Base-by-base conservation (phyloP, 2,329 filamentous ascomycete species). In the Neofusicoccum parvum region DNA sequence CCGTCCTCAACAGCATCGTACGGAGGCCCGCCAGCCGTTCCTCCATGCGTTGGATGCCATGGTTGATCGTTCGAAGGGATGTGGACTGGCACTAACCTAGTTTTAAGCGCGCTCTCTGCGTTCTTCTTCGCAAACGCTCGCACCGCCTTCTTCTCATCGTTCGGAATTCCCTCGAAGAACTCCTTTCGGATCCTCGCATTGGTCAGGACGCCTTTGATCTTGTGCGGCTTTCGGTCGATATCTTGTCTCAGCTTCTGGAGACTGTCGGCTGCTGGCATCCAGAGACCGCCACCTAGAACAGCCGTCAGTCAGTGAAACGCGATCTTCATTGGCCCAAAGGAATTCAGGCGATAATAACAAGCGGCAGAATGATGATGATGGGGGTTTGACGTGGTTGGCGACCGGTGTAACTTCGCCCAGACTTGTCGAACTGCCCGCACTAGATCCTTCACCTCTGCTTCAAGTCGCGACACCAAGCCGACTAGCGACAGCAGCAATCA, bases 81-180 rank as follows among this genome's bases (percentile, higher is more conserved):
- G 20, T 20, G 41, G 12, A 15, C 20, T 37, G 36, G 23, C 11
- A 80, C 85, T 76, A 76, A 92, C 92, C 87, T 94, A 94, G 87
- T 94, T 83, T 96, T 96, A 59, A 97, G 82, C 14, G 92, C 92
- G 67, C 87, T 90, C 66, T 88, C 87, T 69, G 86, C 80, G 72
- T 96, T 97, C 70, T 84, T 81, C 49, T 72, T 72, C 15, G 81
- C 83, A 23, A 97, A 96, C 0, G 90, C 90, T 69, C 86, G 83
- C 5, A 95, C 77, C 17, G 84, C 88, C 56, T 86, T 86, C 67
- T 86, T 83, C 66, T 87, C 83, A 64, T 86, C 82, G 59, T 83
- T 80, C 64, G 81, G 76, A 20, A 82, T 79, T 3, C 82, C 82
- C 1, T 85, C 84, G 54, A 94, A 84, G 74, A 94, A 94, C 5